Evolutionary conservation across 768 basidiomycete species (phyloP), one percentile per base, ranked within the genome.

Genomic region (Kondoa malvinella): DNA sequence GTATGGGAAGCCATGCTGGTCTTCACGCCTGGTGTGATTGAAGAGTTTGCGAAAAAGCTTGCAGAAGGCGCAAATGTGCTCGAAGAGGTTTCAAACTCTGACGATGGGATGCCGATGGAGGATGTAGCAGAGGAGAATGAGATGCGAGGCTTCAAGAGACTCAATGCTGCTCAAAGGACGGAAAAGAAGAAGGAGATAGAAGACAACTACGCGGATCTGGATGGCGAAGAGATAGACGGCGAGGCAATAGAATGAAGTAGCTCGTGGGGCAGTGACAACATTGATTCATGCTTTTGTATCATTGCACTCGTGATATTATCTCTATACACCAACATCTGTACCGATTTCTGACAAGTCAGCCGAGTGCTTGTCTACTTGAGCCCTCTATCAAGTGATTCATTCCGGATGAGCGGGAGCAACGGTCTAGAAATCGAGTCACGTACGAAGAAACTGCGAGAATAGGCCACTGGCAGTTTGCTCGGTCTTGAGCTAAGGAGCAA

Each of bases 1-100:
- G 86, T 96, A 32, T 96, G 95, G 92, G 95, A 96, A 75, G 87
- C 95, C 76, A 94, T 92, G 92, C 92, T 97, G 68, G 88, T 96
- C 33, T 97, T 97, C 75, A 82, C 89, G 65, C 87, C 87, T 29
- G 78, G 77, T 66, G 80, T 66, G 25, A 56, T 58, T 21, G 65
- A 56, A 66, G 65, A 66, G 34, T 26, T 27, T 14, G 12, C 25
- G 34, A 26, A 66, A 12, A 59, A 26, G 25, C 17, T 56, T 3
- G 65, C 34, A 3, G 56, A n/a, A 32, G 76, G 76, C 21, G 72
- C 70, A 58, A 60, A 57, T 40, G 65, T 66, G 15, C 32, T 70
- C n/a, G 1, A 26, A 12, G 65, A 66, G 50, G 58, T 26, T 34
- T 15, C 57, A 25, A 34, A 50, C 1, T 71, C 75, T 57, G 33